These are phyloP conservation scores for Alternaria hordeiaustralica DNA, from an alignment of 2,329 filamentous ascomycete genomes.

Conservation along the genomic window DNA sequence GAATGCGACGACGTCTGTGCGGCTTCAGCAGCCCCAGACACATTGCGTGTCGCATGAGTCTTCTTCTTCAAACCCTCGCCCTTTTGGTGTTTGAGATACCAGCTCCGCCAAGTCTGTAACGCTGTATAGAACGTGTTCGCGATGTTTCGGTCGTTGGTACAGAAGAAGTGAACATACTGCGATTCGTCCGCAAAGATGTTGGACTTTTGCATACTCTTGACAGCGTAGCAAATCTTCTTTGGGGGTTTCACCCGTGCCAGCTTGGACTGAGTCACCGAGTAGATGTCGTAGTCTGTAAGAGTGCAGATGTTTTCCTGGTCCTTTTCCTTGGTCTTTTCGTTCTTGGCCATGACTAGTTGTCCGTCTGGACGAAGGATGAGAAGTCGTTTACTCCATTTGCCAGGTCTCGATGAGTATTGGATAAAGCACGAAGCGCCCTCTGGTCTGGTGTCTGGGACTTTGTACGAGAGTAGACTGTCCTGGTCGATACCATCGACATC, in stretches of 20 bases:
- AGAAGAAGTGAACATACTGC: conserved; percentile 93
- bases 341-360: conserved; percentile 75
- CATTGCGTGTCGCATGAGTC: conserved; percentile 34
- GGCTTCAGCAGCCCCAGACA: conserved; percentile 23
- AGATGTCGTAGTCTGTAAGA: conserved; percentile 91
- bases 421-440: conserved; percentile 72
- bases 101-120: conserved; percentile 85
- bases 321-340: conserved; percentile 63
- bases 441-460: conserved; percentile 69
- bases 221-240: conserved; percentile 82
- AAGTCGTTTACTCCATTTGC: conserved; percentile 88
- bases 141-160: conserved; percentile 71
- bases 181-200: conserved; percentile 81
- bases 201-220: conserved; percentile 92
- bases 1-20: conserved; percentile 30
- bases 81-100: conserved; percentile 82
- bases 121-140: conserved; percentile 73
- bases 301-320: conserved; percentile 77
- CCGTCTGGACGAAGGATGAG: conserved; percentile 76
- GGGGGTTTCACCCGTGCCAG: conserved; percentile 78
- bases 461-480: conserved; percentile 68
- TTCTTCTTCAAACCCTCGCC: conserved; percentile 60
- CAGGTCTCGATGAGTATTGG: conserved; percentile 79
- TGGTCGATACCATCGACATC: conserved; percentile 61
- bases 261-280: conserved; percentile 74